Conservation (phyloP, 176 grass and related monocot species). For the Eleusine indica region DNA sequence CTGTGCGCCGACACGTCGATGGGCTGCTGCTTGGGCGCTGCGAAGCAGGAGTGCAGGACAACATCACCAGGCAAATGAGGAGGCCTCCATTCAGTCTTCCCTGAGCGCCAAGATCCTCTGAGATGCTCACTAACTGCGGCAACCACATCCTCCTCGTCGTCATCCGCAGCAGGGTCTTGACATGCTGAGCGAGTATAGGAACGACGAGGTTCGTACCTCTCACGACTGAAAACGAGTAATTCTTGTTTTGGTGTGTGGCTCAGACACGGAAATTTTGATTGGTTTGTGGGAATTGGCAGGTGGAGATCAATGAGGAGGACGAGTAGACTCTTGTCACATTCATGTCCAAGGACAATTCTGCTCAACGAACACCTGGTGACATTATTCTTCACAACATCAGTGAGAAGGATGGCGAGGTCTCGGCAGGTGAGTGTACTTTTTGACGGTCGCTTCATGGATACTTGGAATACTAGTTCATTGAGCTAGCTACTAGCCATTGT, state of each 20-base stretch:
- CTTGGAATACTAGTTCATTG: too few species aligned
- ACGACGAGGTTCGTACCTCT: constrained; percentile 46
- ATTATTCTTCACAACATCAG: constrained; percentile 87
- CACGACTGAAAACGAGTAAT: neutral
- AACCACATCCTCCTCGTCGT: constrained; percentile 29
- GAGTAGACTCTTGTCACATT: constrained; percentile 76
- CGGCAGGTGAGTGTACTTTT: constrained; percentile 42
- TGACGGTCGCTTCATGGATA: too few species aligned
- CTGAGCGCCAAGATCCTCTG: constrained; percentile 85
- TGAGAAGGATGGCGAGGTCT: constrained; percentile 64
- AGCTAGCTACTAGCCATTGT: too few species aligned
- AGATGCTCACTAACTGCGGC: constrained; percentile 45
- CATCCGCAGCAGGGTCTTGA: constrained; percentile 55
- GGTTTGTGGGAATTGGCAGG: constrained; percentile 31
- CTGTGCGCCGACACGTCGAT: constrained; percentile 50
- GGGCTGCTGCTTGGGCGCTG: constrained; percentile 61
- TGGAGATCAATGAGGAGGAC: constrained; percentile 88
- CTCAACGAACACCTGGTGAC: constrained; percentile 64
- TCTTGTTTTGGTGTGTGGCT: neutral
- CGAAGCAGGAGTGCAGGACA: constrained; percentile 35
- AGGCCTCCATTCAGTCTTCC: constrained; percentile 52
- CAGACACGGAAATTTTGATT: neutral
- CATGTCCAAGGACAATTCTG: constrained; percentile 60
- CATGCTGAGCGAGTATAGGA: constrained; percentile 67
- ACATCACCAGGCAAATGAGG: constrained; percentile 62